Base-by-base conservation (phyloP, 495 filamentous ascomycete genomes). In the Penicillium angulare region DNA sequence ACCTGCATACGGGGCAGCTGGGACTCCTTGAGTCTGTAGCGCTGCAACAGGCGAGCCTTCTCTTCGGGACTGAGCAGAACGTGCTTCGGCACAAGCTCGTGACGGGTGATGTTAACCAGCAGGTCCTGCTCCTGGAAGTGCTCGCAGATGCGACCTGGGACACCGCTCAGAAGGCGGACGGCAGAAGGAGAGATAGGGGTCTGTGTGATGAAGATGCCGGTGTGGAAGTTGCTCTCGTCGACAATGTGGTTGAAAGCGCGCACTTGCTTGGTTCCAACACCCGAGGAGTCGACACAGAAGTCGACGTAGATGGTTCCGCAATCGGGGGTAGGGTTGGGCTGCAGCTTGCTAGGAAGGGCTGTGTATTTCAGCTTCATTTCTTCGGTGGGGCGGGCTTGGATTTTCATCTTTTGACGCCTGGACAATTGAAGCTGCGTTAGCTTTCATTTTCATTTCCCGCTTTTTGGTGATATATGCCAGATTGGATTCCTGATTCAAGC, bases 91-190 rank as follows among this genome's bases (percentile, higher is more conserved):
- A 98, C 93, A 13, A 98, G 82, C 72, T 97, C 91, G 74, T 98
- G 93, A 63, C 90, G 90, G 20, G 92, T 97, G 69, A 98, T 98
- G 71, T 98, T 98, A 64, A 97, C 91, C 38, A 98, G 79, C 61
- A 98, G 72, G 72, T 98, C 92, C 72, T 90, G 85, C 74, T 98
- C 95, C 51, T 91, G 78, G 79, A 97, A 98, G 59, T 87, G 87
- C 77, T 98, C 93, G 61, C 96, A 88, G 59, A 88, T 82, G 32
- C 69, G 87, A 81, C 60, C 56, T 79, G 87, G 84, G 55, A 95
- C 83, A 58, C 89, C 82, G 69, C 89, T 92, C 61, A 95, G 80
- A 36, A 76, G 65, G 47, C 74, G 73, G 24, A 78, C 64, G 32
- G 90, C 93, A 21, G 91, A 85, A 4, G 89, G 77, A 0, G 90